Base-by-base conservation (phyloP, 306 rosid genomes). In the Oemleria cerasiformis region DNA sequence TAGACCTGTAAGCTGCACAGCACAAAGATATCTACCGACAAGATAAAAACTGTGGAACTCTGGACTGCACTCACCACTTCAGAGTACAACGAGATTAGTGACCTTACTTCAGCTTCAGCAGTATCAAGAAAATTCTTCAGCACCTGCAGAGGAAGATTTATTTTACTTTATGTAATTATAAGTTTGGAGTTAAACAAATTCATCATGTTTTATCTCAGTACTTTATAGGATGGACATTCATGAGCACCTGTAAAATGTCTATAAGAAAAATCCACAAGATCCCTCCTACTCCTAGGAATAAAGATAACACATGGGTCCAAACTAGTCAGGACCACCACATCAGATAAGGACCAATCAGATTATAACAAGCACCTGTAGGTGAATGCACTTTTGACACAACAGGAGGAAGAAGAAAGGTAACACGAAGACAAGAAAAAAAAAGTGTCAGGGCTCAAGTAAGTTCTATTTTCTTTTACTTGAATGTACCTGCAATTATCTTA, bases 71-170 rank as follows among this genome's bases (percentile, higher is more conserved):
- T 81, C 77, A 94, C 98, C 97, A 94, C 97, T 87, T 86, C 98
- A 21, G 98, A 82, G 87, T 91, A 94, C 89, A 94, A 81, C 47
- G 98, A 89, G 75, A 85, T 94, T 43, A 94, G 92, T 67, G 86
- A 76, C 91, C 98, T 92, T 67, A 94, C 98, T 68, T 91, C 98
- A 73, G 98, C 98, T 87, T 94, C 98, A 34, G 98, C 98, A 64
- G 84, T 84, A 75, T 91, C 90, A 53, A 94, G 92, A 79, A 89
- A 94, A 82, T 64, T 81, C 84, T 91, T 89, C 91, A 94, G 82
- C 78, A 94, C 95, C 97, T 93, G 88, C 75, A 60, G 65, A 83
- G 72, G 77, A 67, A 55, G 43, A 51, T 80, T 38, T 30, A 11
- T 51, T 49, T 13, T 14, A 30, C 36, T 19, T 23, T 40, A 63